phyloP scores from a whole-genome alignment of 1,139 yeast genomes.

The Saccharomyces hybrid region DNA sequence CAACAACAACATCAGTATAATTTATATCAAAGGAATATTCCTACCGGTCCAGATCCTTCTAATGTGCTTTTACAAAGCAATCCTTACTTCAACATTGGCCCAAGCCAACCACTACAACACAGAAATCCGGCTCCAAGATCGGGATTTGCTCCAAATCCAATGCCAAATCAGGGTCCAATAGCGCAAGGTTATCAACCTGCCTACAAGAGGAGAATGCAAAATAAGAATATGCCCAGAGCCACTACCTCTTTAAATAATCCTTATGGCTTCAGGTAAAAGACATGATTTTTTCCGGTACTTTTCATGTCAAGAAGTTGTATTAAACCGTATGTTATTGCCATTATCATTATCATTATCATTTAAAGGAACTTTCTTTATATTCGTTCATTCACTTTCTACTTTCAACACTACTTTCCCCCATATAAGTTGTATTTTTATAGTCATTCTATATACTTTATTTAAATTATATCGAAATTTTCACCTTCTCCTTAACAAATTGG shows the following conservation, averaged over 20 bases:
- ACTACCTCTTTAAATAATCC: conserved; percentile 9
- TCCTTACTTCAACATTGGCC: conserved; percentile 41
- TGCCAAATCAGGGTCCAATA: conserved; percentile 11
- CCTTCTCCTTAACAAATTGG: background rate
- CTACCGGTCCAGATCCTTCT: conserved; percentile 35
- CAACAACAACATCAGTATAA: conserved; percentile 3
- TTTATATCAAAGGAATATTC: conserved; percentile 3
- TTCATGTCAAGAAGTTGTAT: background rate
- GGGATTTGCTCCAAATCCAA: conserved; percentile 7
- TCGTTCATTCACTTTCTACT: background rate
- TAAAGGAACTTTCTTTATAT: background rate
- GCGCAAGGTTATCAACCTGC: conserved; percentile 32
- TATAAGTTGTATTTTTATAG: background rate
- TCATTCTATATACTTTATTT: background rate
- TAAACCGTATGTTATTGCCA: background rate
- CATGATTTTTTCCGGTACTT: background rate
- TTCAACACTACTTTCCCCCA: background rate
- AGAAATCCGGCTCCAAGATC: conserved; percentile 1
- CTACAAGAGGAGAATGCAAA: conserved; percentile 33
- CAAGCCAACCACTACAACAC: conserved; percentile 3
- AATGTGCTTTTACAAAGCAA: conserved; percentile 44
- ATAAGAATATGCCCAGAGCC: conserved; percentile 30
- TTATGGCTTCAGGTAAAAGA: conserved; percentile 18
- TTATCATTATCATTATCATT: background rate
- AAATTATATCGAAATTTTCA: background rate